Percentiles rank a stretch among this genome's conserved stretches.
Conservation (phyloP, 129 eudicot species). For the Smallanthus sonchifolius region DNA sequence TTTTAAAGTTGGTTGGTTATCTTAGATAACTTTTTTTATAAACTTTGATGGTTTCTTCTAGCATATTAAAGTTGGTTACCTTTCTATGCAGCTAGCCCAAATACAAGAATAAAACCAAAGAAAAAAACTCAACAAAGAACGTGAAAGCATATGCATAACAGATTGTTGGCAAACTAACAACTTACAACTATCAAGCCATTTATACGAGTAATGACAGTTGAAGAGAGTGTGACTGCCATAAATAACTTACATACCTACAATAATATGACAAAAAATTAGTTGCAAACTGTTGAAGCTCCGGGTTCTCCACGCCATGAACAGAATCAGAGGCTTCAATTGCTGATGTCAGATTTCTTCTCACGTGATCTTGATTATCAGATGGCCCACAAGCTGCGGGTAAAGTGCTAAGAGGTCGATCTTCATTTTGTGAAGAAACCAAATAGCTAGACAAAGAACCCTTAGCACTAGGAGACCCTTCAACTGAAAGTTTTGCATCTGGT, state of each 20-base stretch:
- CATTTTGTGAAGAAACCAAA: slow-evolving; percentile 58
- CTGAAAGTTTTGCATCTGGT: slow-evolving; percentile 41
- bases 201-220: background rate
- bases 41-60: background rate
- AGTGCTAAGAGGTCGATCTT: slow-evolving; percentile 26
- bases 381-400: slow-evolving; percentile 29
- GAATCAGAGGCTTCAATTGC: slow-evolving; percentile 43
- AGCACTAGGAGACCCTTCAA: slow-evolving; percentile 67
- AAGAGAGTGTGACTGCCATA: background rate
- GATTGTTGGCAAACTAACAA: slow-evolving; percentile 5
- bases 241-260: slow-evolving; percentile 56
- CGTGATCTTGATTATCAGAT: slow-evolving; percentile 39
- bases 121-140: background rate
- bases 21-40: background rate
- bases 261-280: slow-evolving; percentile 68
- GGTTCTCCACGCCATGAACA: slow-evolving; percentile 26
- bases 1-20: background rate
- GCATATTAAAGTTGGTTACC: background rate
- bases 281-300: slow-evolving; percentile 69
- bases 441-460: slow-evolving; percentile 73
- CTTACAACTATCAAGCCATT: background rate
- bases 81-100: background rate
- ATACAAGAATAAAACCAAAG: background rate
- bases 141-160: background rate
- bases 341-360: slow-evolving; percentile 60